These are phyloP conservation scores for Selenicereus undatus DNA, from an alignment of 148 eudicot genomes.

Conservation along the genomic window DNA sequence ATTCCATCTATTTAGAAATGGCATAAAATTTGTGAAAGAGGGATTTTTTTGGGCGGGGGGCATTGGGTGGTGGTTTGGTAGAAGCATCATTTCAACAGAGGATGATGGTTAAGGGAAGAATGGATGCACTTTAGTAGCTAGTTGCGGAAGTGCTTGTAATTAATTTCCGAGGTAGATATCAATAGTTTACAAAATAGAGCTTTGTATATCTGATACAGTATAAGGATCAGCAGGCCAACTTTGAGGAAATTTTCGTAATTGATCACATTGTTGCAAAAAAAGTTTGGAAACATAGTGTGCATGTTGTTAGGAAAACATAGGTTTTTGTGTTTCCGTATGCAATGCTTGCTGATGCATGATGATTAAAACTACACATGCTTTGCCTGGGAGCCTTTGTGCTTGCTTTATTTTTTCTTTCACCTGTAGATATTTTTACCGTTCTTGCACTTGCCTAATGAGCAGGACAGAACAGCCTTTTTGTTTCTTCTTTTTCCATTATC, in stretches of 20 bases:
- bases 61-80: background rate
- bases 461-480: conserved; percentile 84
- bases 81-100: background rate
- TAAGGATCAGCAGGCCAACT: background rate
- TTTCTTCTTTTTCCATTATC: conserved; percentile 81
- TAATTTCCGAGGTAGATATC: background rate
- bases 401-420: background rate
- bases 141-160: background rate
- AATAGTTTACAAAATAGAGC: background rate
- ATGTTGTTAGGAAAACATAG: background rate
- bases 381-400: background rate
- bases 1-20: background rate
- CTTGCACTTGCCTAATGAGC: conserved; percentile 27
- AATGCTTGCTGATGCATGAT: background rate
- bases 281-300: background rate
- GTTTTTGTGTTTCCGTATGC: background rate
- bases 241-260: background rate
- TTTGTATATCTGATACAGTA: background rate
- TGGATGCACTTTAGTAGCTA: background rate
- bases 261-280: background rate
- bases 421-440: background rate
- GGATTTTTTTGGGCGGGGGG: background rate
- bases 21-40: background rate
- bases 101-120: background rate
- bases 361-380: background rate